A percentile compares a stretch with the other conserved stretches of the same genome.
These are phyloP conservation scores for Argentina anserina DNA, from an alignment of 306 rosid genomes.

Conservation along the genomic window DNA sequence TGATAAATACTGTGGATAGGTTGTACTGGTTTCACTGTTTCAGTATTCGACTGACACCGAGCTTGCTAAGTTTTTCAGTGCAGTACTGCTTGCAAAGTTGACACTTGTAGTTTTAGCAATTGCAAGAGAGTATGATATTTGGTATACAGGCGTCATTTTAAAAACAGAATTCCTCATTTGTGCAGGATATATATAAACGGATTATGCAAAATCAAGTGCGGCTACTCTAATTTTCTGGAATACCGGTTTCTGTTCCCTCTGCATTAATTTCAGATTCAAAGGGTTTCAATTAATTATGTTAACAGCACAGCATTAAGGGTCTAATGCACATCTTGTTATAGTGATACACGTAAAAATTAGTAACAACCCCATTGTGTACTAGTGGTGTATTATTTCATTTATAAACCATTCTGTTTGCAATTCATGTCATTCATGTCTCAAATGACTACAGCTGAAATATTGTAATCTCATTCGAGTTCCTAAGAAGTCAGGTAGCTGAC, in stretches of 20 bases:
- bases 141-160: background rate
- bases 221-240: background rate
- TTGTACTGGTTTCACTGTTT: background rate
- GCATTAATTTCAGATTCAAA: background rate
- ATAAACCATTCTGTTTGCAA: background rate
- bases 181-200: slow-evolving; percentile 20
- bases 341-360: background rate
- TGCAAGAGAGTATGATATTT: background rate
- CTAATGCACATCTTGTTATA: background rate
- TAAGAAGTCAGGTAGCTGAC: background rate
- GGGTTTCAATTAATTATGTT: background rate
- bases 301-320: background rate
- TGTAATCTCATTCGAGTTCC: background rate
- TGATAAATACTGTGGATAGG: too few species aligned
- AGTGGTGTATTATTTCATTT: background rate
- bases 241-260: background rate
- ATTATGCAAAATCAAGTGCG: background rate
- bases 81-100: background rate
- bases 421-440: background rate
- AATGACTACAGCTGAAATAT: slow-evolving; percentile 1
- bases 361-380: background rate
- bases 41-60: background rate
- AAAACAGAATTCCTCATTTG: background rate
- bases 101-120: background rate
- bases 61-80: background rate